Evolutionary conservation across 129 eudicot genomes (phyloP), one percentile per base, ranked within the genome.

Genomic region (Arctium minus): DNA sequence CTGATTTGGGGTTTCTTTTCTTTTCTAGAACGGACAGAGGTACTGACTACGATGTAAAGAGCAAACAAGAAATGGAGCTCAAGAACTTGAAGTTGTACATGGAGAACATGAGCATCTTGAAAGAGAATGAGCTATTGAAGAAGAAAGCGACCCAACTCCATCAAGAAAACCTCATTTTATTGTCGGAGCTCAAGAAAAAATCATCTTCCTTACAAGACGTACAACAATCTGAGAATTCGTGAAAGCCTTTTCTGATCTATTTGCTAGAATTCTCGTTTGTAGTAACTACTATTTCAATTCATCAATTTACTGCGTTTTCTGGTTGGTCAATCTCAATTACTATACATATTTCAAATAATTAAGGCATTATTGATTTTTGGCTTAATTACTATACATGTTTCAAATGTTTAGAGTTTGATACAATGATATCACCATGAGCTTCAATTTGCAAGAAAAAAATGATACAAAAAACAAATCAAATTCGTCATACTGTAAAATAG

Each of bases 71-170:
- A 4, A 84, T 94, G 94, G 87, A 88, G 84, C 17, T 92, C 42
- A 86, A 89, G 90, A 94, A 94, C 88, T 53, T 94, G 93, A 94
- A 86, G 90, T 75, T 94, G 85, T 94, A 89, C 85, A 85, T 91
- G 88, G 92, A 90, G 88, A 94, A 94, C 83, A 87, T 88, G 36
- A 87, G 87, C 80, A 92, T 92, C 33, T 18, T 89, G 42, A 85
- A 91, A 79, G 96, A 88, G 84, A 94, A 94, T 56, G 92, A 88
- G 79, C 84, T 86, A 76, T 32, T 94, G 86, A 80, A 92, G 87
- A 91, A 87, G 85, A 88, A 90, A 70, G 97, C 96, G 37, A 70
- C 9, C 65, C 89, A 87, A 37, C 97, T 94, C 5, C 88, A 89
- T 79, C 92, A 91, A 84, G 97, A 92, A 78, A 92, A 92, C 70